Evolutionary conservation across 306 rosid genomes (phyloP).

Genomic region (Prunus armeniaca): DNA sequence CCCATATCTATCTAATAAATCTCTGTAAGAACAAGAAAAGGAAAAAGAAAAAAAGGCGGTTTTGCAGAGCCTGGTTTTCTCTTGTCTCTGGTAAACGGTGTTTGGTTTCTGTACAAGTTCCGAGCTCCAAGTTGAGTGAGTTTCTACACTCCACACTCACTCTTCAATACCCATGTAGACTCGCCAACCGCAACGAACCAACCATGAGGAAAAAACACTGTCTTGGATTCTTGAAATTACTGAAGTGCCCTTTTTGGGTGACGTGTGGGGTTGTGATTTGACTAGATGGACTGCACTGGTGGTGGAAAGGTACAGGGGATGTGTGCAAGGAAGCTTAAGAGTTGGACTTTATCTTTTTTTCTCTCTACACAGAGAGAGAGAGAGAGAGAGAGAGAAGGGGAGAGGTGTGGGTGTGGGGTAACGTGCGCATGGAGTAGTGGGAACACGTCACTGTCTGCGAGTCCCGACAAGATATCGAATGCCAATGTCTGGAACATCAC

Average conservation of each 20-base stretch:
- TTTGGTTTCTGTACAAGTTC: slow-evolving; percentile 44
- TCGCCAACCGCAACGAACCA: background rate
- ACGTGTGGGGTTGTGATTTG: slow-evolving; percentile 16
- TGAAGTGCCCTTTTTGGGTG: background rate
- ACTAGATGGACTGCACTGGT: background rate
- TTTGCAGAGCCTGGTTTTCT: slow-evolving; percentile 12
- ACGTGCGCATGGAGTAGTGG: slow-evolving; percentile 47
- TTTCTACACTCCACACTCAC: background rate
- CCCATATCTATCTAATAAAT: background rate
- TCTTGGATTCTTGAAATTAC: background rate
- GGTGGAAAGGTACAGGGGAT: background rate
- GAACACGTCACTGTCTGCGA: slow-evolving; percentile 37
- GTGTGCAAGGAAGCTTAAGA: background rate
- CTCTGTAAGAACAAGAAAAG: background rate
- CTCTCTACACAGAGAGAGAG: background rate
- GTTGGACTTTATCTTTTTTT: background rate
- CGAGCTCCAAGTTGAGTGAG: slow-evolving; percentile 26
- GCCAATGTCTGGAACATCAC: slow-evolving; percentile 32
- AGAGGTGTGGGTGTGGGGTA: slow-evolving; percentile 26
- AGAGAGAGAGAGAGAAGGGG: background rate
- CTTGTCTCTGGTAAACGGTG: slow-evolving; percentile 38
- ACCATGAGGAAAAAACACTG: background rate
- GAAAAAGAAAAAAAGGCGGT: slow-evolving; percentile 11
- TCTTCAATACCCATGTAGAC: background rate
- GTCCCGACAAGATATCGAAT: slow-evolving; percentile 38